phyloP scores from a whole-genome alignment of 1,139 yeast species.

The Scheffersomyces quercinus region DNA sequence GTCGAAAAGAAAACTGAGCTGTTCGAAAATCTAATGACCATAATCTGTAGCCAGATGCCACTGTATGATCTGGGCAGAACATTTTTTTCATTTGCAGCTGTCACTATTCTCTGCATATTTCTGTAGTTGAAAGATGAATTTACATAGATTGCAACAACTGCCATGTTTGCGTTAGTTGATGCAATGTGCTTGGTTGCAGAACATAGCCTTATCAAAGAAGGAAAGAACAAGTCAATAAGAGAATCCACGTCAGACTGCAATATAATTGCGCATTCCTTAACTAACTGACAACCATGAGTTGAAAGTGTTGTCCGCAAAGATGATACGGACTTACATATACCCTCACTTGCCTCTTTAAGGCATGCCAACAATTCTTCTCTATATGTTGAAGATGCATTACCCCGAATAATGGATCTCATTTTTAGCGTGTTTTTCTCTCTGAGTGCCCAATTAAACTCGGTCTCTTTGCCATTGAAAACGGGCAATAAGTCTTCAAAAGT shows the following conservation, averaged over 20 bases:
- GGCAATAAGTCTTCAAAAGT: conserved; percentile 21
- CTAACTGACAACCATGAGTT: conserved; percentile 69
- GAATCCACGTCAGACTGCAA: conserved; percentile 53
- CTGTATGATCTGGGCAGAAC: conserved; percentile 69
- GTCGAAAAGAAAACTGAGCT: conserved; percentile 30
- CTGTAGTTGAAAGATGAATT: conserved; percentile 57
- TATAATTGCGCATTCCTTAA: conserved; percentile 68
- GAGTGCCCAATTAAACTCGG: conserved; percentile 81
- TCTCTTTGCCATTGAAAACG: conserved; percentile 74
- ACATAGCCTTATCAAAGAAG: conserved; percentile 60
- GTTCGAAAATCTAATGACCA: conserved; percentile 45
- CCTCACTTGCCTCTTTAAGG: conserved; percentile 53
- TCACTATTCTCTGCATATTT: conserved; percentile 51
- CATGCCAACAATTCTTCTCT: conserved; percentile 44
- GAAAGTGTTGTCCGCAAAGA: conserved; percentile 87
- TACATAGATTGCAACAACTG: conserved; percentile 61
- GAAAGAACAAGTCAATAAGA: conserved; percentile 61
- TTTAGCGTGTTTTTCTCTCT: conserved; percentile 66
- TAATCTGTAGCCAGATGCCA: conserved; percentile 68
- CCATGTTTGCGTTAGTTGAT: conserved; percentile 70
- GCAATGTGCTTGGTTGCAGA: conserved; percentile 80
- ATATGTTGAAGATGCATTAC: conserved; percentile 45
- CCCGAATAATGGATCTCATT: conserved; percentile 62
- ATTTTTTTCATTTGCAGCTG: conserved; percentile 66
- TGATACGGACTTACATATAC: conserved; percentile 63